A percentile compares a stretch with the other conserved stretches of the same genome.
phyloP scores from a whole-genome alignment of 2,329 filamentous ascomycete species.

The Colletotrichum limetticola region DNA sequence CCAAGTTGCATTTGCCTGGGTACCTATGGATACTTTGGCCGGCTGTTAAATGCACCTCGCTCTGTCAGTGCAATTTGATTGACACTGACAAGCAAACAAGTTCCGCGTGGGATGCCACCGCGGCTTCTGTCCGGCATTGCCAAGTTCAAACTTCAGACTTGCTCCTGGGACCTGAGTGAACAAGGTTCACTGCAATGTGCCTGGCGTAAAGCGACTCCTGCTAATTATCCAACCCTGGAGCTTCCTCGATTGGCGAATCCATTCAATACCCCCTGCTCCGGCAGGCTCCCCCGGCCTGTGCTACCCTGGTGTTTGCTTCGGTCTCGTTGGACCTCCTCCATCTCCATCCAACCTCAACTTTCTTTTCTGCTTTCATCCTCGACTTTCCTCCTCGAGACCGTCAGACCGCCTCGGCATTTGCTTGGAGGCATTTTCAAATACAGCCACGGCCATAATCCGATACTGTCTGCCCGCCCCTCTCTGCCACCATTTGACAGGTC shows the following conservation, averaged over 20 bases:
- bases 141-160: background rate
- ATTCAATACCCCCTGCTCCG: conserved; percentile 1
- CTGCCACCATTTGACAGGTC: conserved; percentile 19
- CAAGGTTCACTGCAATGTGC: background rate
- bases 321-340: background rate
- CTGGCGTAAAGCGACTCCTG: background rate
- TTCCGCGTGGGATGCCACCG: conserved; percentile 1
- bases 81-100: conserved; percentile 9
- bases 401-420: background rate
- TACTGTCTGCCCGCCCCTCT: background rate
- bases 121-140: conserved; percentile 1
- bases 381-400: background rate
- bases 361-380: conserved; percentile 10
- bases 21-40: background rate
- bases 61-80: conserved; percentile 5
- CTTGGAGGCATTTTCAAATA: background rate
- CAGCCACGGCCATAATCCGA: conserved; percentile 1
- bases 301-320: conserved; percentile 2
- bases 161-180: background rate
- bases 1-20: too few relatives aligned
- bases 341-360: conserved; percentile 12
- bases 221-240: background rate
- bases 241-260: conserved; percentile 23
- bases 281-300: conserved; percentile 7
- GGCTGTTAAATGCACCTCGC: conserved; percentile 1